Evolutionary conservation across 768 basidiomycete species (phyloP).

Genomic region (Trametes elegans): DNA sequence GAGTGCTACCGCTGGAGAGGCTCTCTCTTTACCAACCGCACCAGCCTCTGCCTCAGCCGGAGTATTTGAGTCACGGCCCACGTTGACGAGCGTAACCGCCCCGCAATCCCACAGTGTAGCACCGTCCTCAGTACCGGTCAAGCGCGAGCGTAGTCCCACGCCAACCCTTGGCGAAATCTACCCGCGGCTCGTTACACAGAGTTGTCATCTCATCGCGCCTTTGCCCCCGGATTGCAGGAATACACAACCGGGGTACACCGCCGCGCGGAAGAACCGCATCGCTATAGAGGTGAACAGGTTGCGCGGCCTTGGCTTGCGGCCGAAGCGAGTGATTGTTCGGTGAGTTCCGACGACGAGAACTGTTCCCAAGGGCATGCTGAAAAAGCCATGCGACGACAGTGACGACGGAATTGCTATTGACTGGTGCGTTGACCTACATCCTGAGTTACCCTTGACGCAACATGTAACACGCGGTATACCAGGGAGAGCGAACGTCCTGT

Average conservation of each 20-base stretch:
- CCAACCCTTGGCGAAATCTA: not conserved
- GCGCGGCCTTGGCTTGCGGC: conserved; percentile 5
- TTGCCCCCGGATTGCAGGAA: conserved; percentile 14
- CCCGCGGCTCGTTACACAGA: conserved; percentile 11
- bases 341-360: too few relatives aligned
- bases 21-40: too few relatives aligned
- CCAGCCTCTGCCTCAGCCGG: not conserved
- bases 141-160: conserved; percentile 22
- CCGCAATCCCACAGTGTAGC: not conserved
- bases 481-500: conserved; percentile 21
- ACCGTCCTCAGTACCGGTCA: conserved; percentile 4
- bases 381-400: not conserved
- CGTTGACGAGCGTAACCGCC: not conserved
- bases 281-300: conserved; percentile 10
- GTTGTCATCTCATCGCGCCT: conserved; percentile 20
- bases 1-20: too few relatives aligned
- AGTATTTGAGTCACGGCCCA: too few relatives aligned
- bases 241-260: not conserved
- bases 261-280: conserved; percentile 15
- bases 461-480: too few relatives aligned
- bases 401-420: conserved; percentile 26
- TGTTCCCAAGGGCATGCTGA: too few relatives aligned
- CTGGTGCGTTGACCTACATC: conserved; percentile 12
- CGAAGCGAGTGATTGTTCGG: conserved; percentile 18
- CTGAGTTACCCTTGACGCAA: too few relatives aligned